Base-by-base conservation (phyloP, 768 basidiomycete species). In the Holtermannia corniformis region DNA sequence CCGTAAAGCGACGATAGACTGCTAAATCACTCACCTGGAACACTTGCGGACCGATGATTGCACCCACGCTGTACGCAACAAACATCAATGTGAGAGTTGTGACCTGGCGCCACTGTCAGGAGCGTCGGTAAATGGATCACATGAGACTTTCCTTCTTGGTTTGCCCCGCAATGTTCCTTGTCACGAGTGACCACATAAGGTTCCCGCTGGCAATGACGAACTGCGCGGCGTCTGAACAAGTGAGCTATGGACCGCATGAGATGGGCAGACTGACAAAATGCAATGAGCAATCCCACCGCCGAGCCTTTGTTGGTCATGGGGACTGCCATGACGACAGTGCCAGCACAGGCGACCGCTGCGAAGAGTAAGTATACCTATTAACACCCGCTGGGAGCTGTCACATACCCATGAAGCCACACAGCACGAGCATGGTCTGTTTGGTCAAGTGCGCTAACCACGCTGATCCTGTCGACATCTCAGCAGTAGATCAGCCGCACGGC, bases 1-100 rank as follows among this genome's bases (percentile, higher is more conserved):
- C 25, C 19, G 21, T 5, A 24, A 7, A 10, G n/a, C 14, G 23
- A 10, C 28, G 48, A 22, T 49, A 10, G 27, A 10, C 19, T 5
- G 16, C n/a, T n/a, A n/a, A n/a, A n/a, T 27, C 37, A 12, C 40
- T 52, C 44, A 52, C 44, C 24, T 41, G 74, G 64, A 78, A 79
- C 3, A 79, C 76, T 72, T 78, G 77, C 1, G 76, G 77, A 5
- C 76, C 76, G 54, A 78, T 67, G 24, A 78, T 77, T 61, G 78
- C 78, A 13, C 78, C 79, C 2, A 76, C 75, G 21, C 78, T 76
- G 74, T 78, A 80, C 3, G 78, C 75, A 43, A 78, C 72, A 61
- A 79, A 79, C 32, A 78, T 77, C n/a, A 79, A 61, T 26, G 75
- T 75, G 10, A 76, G 76, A 0, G 76, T 73, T 10, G 78, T 67